Base-by-base conservation (phyloP, 2,329 filamentous ascomycete species). In the Coniochaeta sp. region DNA sequence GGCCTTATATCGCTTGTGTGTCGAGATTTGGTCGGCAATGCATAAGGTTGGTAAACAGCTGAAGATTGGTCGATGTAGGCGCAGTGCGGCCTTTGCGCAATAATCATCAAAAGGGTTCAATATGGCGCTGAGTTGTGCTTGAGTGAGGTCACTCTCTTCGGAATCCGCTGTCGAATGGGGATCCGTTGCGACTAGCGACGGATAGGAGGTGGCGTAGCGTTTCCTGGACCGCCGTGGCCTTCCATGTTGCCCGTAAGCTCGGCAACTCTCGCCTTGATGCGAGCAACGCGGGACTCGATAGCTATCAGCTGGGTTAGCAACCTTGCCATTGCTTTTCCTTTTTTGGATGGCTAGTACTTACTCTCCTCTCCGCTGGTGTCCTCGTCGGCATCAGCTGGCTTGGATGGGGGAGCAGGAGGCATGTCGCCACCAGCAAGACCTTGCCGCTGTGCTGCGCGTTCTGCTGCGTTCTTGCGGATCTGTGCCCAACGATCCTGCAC, bases 311-410 rank as follows among this genome's bases (percentile, higher is more conserved):
- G 16, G 12, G 38, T 48, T 35, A 50, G 38, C 27, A 9, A 31
- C 27, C 7, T 16, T 28, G n/a, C 45, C 42, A 12, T 30, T 12
- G 3, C n/a, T n/a, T 20, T 10, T 31, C 4, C 14, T 12, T 24
- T 13, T 16, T 2, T n/a, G n/a, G n/a, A 31, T 20, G n/a, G 18
- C 30, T 24, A 9, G 22, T 31, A 85, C 88, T 80, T 76, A 90
- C 87, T 94, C 77, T 96, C 92, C 78, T 97, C 92, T 52, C 89
- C 91, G 64, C 88, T 95, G n/a, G 89, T 94, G 60, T 95, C 90
- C 61, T 94, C 90, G 56, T 92, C 89, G 16, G 78, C 83, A 53
- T 85, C 83, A 7, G 76, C 71, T 26, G 74, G 74, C 61, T 79
- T 80, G 60, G 10, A 7, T 18, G 45, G 14, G 10, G 45, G 26